Percentiles rank a stretch among this genome's conserved stretches.
These are phyloP conservation scores for Coemansia sp. DNA, from an alignment of 192 early-diverging fungal genomes.

Conservation along the genomic window DNA sequence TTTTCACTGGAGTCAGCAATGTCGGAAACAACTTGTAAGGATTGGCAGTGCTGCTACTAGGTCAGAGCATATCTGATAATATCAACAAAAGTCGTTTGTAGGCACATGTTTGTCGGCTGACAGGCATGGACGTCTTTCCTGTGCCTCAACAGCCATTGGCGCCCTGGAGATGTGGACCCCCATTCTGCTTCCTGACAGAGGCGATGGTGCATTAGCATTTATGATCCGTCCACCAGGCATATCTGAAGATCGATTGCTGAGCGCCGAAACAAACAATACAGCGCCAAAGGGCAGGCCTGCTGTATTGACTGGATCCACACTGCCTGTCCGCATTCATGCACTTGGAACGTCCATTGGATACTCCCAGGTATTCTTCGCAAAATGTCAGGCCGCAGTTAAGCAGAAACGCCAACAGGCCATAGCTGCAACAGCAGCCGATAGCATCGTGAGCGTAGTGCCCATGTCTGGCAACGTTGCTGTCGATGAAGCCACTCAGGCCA, in stretches of 20 bases:
- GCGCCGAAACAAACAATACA: too few species aligned
- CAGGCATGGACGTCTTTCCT: slow-evolving; percentile 14
- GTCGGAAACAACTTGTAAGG: too few species aligned
- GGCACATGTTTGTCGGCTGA: slow-evolving; percentile 26
- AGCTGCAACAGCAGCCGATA: not conserved
- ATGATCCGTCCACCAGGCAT: slow-evolving; percentile 20
- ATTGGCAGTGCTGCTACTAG: too few species aligned
- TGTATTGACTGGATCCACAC: too few species aligned
- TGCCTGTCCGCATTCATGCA: too few species aligned
- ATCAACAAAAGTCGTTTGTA: slow-evolving; percentile 18
- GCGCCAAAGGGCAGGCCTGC: too few species aligned
- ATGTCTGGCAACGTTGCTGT: not conserved
- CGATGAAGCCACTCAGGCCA: slow-evolving; percentile 3
- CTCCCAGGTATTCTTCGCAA: slow-evolving; percentile 2
- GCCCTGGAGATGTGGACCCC: slow-evolving; percentile 47
- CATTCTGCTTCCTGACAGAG: slow-evolving; percentile 30
- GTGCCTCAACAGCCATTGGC: slow-evolving; percentile 29
- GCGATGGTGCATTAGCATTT: slow-evolving; percentile 37
- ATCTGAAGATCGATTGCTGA: slow-evolving; percentile 15
- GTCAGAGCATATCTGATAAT: too few species aligned
- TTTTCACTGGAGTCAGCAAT: too few species aligned
- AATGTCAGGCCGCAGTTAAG: not conserved
- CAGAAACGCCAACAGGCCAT: not conserved
- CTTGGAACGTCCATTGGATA: too few species aligned
- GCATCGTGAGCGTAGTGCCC: not conserved